These are phyloP conservation scores for Soucietia sequanensis DNA, from an alignment of 805 yeast species.

Conservation along the genomic window DNA sequence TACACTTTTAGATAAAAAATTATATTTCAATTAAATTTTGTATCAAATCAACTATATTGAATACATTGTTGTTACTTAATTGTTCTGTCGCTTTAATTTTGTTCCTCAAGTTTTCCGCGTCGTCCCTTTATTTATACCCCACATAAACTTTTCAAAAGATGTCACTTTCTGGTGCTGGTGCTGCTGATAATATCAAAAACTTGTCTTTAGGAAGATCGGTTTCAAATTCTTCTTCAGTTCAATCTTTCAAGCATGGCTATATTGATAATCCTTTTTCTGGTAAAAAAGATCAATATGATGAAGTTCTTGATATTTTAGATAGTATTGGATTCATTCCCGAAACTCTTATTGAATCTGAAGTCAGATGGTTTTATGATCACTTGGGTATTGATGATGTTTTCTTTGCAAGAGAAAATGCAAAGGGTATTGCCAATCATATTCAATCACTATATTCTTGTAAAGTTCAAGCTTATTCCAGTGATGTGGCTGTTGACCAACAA, in stretches of 20 bases:
- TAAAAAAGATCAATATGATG: constrained; percentile 74
- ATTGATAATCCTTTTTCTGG: constrained; percentile 74
- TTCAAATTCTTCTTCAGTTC: constrained; percentile 31
- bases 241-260: constrained; percentile 56
- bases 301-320: constrained; percentile 79
- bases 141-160: too few relatives aligned
- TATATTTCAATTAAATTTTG: too few relatives aligned
- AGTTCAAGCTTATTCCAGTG: constrained; percentile 65
- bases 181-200: too few relatives aligned
- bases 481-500: constrained; percentile 17
- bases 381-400: constrained; percentile 91
- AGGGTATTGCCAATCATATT: constrained; percentile 78
- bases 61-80: too few relatives aligned
- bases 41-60: too few relatives aligned
- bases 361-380: constrained; percentile 82
- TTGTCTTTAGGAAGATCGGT: constrained; percentile 22
- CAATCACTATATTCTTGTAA: constrained; percentile 91
- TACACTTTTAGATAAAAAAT: too few relatives aligned
- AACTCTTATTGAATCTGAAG: constrained; percentile 77
- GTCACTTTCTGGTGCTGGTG: too few relatives aligned
- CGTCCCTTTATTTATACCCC: too few relatives aligned
- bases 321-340: constrained; percentile 89
- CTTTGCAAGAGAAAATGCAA: constrained; percentile 81
- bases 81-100: too few relatives aligned
- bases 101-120: too few relatives aligned